Evolutionary conservation across 83 land plant species (phyloP).

Genomic region (Larix sibirica): DNA sequence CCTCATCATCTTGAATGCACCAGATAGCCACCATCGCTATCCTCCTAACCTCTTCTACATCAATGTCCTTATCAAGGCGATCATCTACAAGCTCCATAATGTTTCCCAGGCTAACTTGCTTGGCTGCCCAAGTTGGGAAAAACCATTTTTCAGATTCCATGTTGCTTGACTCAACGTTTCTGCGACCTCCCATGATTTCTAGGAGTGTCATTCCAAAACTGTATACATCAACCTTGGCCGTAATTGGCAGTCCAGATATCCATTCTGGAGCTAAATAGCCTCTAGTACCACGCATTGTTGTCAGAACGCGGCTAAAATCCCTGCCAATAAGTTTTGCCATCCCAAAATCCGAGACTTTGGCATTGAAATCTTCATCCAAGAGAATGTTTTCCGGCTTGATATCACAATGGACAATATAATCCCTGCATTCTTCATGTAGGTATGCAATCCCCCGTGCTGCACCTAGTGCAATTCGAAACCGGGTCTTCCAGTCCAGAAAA

Average conservation of each 20-base stretch:
- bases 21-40: constrained; percentile 53
- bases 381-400: constrained; percentile 76
- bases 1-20: constrained; percentile 74
- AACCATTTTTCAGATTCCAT: constrained; percentile 37
- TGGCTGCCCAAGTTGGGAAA: constrained; percentile 69
- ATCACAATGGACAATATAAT: constrained; percentile 72
- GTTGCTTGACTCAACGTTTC: constrained; percentile 37
- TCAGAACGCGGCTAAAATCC: constrained; percentile 57
- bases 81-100: constrained; percentile 39
- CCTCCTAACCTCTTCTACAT: constrained; percentile 38
- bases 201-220: constrained; percentile 73
- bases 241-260: constrained; percentile 67
- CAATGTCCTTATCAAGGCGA: constrained; percentile 31
- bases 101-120: constrained; percentile 46
- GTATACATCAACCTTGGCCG: constrained; percentile 70
- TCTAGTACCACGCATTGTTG: constrained; percentile 73
- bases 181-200: constrained; percentile 62
- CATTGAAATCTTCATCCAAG: constrained; percentile 40
- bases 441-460: constrained; percentile 62
- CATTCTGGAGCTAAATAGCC: constrained; percentile 83
- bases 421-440: constrained; percentile 63
- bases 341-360: constrained; percentile 79
- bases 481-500: constrained; percentile 43
- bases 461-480: constrained; percentile 53
- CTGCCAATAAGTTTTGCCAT: constrained; percentile 65